Evolutionary conservation across 768 basidiomycete genomes (phyloP), one percentile per base, ranked within the genome.

Genomic region (Leccinum subtestaceum): DNA sequence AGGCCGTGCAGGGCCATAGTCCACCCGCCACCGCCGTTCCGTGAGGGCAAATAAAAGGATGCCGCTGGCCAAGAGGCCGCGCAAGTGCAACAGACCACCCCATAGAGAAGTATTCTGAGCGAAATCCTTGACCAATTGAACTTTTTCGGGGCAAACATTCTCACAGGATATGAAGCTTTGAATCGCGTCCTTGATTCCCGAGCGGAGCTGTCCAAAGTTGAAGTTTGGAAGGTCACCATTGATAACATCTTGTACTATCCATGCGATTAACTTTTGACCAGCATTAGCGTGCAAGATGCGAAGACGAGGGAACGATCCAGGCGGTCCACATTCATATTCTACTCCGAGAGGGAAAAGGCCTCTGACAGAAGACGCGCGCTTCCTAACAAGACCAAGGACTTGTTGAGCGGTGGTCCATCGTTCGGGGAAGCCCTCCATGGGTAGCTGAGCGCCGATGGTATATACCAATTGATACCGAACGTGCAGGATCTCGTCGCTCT

Each of bases 381-480:
- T 50, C 4, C 29, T 3, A 17, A 31, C 25, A 2, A 50, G 49
- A 11, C 29, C 0, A 2, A 50, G 49, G 29, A 50, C 29, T 31
- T 50, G 49, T 31, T 50, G 17, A 29, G 10, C 0, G 11, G 29
- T 50, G 49, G 49, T 50, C 29, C 49, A 27, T 8, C 29, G 49
- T 50, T 48, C 29, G 29, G 49, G 49, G 29, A 2, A 50, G 29
- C 29, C 49, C 11, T 50, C 49, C n/a, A 31, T 50, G 7, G 8
- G n/a, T 7, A 11, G 9, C 25, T 50, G 49, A 31, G 23, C 38
- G 46, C 78, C 80, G 31, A 76, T 65, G 0, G 81, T 79, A 52
- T 82, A 83, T 4, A 83, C 69, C 11, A 83, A 65, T 58, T 82
- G 80, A 61, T 83, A 81, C 0, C 75, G 71, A 45, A 77, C 75